Evolutionary conservation across 164 flowering plant genomes (phyloP).

Genomic region (Kalanchoe fedtschenkoi): DNA sequence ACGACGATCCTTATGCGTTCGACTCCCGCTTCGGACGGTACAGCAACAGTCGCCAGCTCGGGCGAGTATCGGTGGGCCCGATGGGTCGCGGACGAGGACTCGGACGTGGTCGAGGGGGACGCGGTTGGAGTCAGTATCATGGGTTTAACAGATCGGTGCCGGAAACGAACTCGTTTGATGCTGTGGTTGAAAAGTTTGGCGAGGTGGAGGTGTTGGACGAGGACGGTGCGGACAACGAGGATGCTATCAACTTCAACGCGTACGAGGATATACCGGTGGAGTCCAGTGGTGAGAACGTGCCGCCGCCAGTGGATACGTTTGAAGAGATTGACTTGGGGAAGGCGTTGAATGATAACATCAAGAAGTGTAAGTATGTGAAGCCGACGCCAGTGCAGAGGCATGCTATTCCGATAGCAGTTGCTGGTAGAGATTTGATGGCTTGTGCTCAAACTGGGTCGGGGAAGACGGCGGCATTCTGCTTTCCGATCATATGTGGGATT

Average conservation of each 20-base stretch:
- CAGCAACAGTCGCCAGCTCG: neutral
- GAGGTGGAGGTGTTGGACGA: slow-evolving; percentile 35
- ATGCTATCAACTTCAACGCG: slow-evolving; percentile 58
- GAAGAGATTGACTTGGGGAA: slow-evolving; percentile 70
- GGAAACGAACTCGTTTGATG: slow-evolving; percentile 56
- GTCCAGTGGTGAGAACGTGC: slow-evolving; percentile 68
- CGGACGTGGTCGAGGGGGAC: neutral
- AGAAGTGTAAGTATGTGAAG: slow-evolving; percentile 67
- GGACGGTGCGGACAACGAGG: slow-evolving; percentile 23
- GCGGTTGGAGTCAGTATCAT: slow-evolving; percentile 38
- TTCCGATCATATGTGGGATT: slow-evolving; percentile 70
- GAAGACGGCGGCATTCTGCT: slow-evolving; percentile 83
- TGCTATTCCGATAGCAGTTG: slow-evolving; percentile 64
- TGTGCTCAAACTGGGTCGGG: slow-evolving; percentile 87
- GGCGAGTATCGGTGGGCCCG: no score
- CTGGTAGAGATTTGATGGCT: slow-evolving; percentile 71
- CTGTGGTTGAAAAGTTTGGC: slow-evolving; percentile 21
- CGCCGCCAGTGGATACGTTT: slow-evolving; percentile 60
- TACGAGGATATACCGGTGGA: slow-evolving; percentile 79
- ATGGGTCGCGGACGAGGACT: neutral
- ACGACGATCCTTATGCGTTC: neutral
- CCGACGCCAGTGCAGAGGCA: slow-evolving; percentile 78
- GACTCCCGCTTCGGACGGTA: neutral
- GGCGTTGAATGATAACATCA: slow-evolving; percentile 47
- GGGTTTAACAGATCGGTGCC: slow-evolving; percentile 40